Conservation (phyloP, 306 rosid genomes). For the Vigna angularis region DNA sequence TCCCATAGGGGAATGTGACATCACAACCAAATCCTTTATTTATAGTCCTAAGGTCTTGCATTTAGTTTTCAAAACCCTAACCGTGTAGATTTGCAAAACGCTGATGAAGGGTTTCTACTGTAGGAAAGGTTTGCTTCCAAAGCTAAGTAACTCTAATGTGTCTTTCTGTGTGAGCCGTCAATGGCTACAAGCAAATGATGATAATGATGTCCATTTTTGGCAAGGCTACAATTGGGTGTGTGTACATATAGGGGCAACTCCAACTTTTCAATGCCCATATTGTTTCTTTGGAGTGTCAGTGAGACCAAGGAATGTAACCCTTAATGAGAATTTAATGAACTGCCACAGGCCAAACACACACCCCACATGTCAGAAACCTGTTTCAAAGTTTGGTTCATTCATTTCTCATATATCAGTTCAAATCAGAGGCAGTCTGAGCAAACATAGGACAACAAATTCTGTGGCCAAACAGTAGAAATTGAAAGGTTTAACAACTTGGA, state of each 20-base stretch:
- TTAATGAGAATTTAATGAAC: constrained; percentile 51
- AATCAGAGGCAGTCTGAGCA: constrained; percentile 43
- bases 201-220: constrained; percentile 33
- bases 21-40: constrained; percentile 41
- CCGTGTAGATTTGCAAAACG: constrained; percentile 15
- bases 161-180: constrained; percentile 34
- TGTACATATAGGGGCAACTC: constrained; percentile 32
- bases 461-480: constrained; percentile 41
- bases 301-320: constrained; percentile 46
- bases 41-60: neutral
- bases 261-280: constrained; percentile 51
- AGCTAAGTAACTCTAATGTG: constrained; percentile 34
- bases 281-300: constrained; percentile 41
- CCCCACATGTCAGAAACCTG: constrained; percentile 55
- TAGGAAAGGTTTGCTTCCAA: constrained; percentile 26
- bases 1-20: constrained; percentile 8
- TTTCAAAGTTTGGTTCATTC: constrained; percentile 53
- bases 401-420: constrained; percentile 49
- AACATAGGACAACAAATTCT: constrained; percentile 36
- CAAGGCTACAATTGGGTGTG: constrained; percentile 39
- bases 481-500: constrained; percentile 21
- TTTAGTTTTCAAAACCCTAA: constrained; percentile 29
- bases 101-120: constrained; percentile 23
- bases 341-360: constrained; percentile 54
- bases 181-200: constrained; percentile 36